A percentile compares a stretch with the other conserved stretches of the same genome.
Conservation (phyloP, 495 filamentous ascomycete species). For the Coniosporium apollinis region DNA sequence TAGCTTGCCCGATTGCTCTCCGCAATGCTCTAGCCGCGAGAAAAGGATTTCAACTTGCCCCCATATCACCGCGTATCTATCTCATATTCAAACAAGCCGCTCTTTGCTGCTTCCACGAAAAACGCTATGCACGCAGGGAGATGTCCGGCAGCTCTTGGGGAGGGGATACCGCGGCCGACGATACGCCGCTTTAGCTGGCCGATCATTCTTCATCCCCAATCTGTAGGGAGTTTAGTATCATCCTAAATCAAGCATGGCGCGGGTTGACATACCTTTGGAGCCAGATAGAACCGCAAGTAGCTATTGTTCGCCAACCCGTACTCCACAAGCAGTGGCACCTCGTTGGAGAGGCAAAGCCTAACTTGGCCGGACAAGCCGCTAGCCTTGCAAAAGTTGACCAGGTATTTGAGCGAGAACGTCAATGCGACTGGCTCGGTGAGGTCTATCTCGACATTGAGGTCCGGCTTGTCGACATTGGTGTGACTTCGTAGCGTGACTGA, state of each 20-base stretch:
- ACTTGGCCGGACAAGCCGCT: conserved; percentile 66
- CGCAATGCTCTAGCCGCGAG: too few species aligned
- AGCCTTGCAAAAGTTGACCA: conserved; percentile 99
- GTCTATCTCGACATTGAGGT: conserved; percentile 70
- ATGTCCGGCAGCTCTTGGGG: too few species aligned
- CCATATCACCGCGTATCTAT: too few species aligned
- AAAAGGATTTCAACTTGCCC: too few species aligned
- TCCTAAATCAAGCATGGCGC: neutral
- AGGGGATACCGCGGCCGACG: too few species aligned
- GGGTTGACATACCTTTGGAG: conserved; percentile 62
- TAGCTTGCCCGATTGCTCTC: too few species aligned
- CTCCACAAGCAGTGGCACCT: conserved; percentile 92
- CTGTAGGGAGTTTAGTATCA: conserved; percentile 24
- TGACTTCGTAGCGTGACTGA: conserved; percentile 81
- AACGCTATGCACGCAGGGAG: too few species aligned
- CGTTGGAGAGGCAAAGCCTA: conserved; percentile 82
- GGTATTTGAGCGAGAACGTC: conserved; percentile 98
- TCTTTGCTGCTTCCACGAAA: too few species aligned
- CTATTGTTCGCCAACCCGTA: conserved; percentile 69
- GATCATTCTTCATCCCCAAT: conserved; percentile 77
- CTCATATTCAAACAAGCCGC: too few species aligned
- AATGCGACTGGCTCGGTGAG: conserved; percentile 85
- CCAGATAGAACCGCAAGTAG: conserved; percentile 90
- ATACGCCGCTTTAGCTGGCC: conserved; percentile 1
- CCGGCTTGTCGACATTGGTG: conserved; percentile 80